Percentiles rank a stretch among this genome's conserved stretches.
Conservation (phyloP, 768 basidiomycete species). For the Suillus ampliporus region DNA sequence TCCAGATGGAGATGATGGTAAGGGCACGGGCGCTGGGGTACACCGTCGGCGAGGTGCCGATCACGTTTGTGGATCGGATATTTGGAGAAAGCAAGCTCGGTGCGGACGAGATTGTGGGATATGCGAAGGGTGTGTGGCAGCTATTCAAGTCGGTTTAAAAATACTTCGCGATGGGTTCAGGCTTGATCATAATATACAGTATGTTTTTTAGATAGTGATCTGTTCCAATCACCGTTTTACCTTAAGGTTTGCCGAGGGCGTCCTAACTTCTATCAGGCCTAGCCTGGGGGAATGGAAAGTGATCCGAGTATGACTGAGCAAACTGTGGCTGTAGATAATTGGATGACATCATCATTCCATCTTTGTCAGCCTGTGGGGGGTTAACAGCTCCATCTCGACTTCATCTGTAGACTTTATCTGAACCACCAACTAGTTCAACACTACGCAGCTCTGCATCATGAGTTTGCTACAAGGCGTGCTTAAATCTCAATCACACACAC, state of each 20-base stretch:
- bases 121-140: constrained; percentile 83
- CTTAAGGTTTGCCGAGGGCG: no score
- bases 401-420: constrained; percentile 11
- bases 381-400: constrained; percentile 1
- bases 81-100: constrained; percentile 94
- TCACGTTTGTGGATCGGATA: constrained; percentile 93
- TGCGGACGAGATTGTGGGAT: constrained; percentile 86
- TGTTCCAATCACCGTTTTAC: no score
- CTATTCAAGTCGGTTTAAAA: constrained; percentile 74
- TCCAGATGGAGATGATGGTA: constrained; percentile 99
- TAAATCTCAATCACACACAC: constrained; percentile 49
- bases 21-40: constrained; percentile 85
- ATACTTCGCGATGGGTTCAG: not conserved
- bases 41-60: constrained; percentile 88
- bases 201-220: not conserved
- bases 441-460: constrained; percentile 48
- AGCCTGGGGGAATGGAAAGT: no score
- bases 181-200: not conserved
- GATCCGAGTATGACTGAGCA: no score
- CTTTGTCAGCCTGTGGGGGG: constrained; percentile 7
- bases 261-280: not conserved
- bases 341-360: constrained; percentile 15
- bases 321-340: not conserved
- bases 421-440: not conserved
- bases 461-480: constrained; percentile 73